Percentiles rank a stretch among this genome's conserved stretches.
Evolutionary conservation across 179 eudicot species (phyloP).

Genomic region (Silene coronaria): DNA sequence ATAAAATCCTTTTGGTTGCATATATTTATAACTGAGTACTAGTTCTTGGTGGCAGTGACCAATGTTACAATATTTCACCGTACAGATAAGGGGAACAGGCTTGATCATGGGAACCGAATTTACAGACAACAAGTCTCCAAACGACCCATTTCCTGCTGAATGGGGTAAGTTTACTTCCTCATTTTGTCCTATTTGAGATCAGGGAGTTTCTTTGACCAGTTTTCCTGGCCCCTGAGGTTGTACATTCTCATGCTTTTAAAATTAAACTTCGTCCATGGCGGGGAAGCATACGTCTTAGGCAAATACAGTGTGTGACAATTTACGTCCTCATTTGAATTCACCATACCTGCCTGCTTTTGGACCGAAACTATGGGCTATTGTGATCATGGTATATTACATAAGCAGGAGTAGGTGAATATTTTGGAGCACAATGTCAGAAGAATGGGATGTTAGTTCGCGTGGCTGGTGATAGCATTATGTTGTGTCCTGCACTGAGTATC

Average conservation of each 20-base stretch:
- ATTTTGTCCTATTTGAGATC: background rate
- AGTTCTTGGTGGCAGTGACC: background rate
- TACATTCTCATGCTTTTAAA: background rate
- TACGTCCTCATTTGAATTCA: too few relatives aligned
- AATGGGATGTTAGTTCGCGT: conserved; percentile 88
- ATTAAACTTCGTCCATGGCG: background rate
- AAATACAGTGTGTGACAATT: too few relatives aligned
- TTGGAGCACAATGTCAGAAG: conserved; percentile 83
- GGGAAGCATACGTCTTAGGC: background rate
- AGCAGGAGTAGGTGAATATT: conserved; percentile 72
- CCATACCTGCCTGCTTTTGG: too few relatives aligned
- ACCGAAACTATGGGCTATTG: background rate
- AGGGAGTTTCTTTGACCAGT: background rate
- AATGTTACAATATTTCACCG: conserved; percentile 9
- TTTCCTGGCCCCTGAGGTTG: background rate
- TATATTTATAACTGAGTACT: background rate
- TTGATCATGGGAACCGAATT: conserved; percentile 85
- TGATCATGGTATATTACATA: background rate
- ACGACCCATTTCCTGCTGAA: conserved; percentile 75
- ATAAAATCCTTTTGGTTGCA: background rate
- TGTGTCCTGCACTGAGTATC: conserved; percentile 81
- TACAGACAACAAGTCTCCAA: conserved; percentile 80
- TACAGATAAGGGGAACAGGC: conserved; percentile 86
- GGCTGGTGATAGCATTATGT: conserved; percentile 78
- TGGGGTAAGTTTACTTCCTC: conserved; percentile 47